Conservation (phyloP, 2,329 filamentous ascomycete species). For the Thelonectria rubi region DNA sequence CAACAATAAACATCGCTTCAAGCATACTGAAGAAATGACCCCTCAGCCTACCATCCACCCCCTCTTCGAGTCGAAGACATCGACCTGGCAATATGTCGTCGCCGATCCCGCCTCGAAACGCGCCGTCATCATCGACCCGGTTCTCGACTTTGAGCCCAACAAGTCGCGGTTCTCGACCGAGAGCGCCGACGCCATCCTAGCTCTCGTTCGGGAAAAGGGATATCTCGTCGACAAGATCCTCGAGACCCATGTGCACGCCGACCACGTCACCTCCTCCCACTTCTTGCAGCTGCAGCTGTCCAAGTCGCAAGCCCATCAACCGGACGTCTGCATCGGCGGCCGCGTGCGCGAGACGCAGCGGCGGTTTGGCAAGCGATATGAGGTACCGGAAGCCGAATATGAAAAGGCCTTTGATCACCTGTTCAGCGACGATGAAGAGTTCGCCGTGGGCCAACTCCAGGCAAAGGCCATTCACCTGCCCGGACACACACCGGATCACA, state of each 20-base stretch:
- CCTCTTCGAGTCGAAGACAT: slow-evolving; percentile 53
- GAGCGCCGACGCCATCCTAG: slow-evolving; percentile 61
- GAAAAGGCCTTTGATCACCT: slow-evolving; percentile 59
- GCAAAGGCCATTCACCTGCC: slow-evolving; percentile 62
- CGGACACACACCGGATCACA: slow-evolving; percentile 67
- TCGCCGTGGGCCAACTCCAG: slow-evolving; percentile 57
- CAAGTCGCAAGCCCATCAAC: slow-evolving; percentile 44
- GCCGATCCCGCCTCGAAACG: slow-evolving; percentile 57
- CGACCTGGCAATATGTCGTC: slow-evolving; percentile 68
- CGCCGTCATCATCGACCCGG: slow-evolving; percentile 68
- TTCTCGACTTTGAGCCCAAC: slow-evolving; percentile 63
- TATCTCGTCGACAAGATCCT: slow-evolving; percentile 62
- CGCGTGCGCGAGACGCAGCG: slow-evolving; percentile 60
- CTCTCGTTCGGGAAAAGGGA: slow-evolving; percentile 50
- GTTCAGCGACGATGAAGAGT: slow-evolving; percentile 62
- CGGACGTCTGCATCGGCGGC: slow-evolving; percentile 61
- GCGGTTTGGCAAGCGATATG: slow-evolving; percentile 58
- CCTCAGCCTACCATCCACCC: slow-evolving; percentile 49
- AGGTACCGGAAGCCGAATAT: slow-evolving; percentile 53
- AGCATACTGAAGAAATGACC: slow-evolving; percentile 4
- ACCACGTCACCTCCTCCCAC: slow-evolving; percentile 65
- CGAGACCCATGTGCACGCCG: slow-evolving; percentile 69
- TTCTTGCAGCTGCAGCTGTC: slow-evolving; percentile 61
- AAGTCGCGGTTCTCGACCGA: slow-evolving; percentile 54
- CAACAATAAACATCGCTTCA: not conserved